Base-by-base conservation (phyloP, 2,329 filamentous ascomycete species). In the Botryotinia calthae region DNA sequence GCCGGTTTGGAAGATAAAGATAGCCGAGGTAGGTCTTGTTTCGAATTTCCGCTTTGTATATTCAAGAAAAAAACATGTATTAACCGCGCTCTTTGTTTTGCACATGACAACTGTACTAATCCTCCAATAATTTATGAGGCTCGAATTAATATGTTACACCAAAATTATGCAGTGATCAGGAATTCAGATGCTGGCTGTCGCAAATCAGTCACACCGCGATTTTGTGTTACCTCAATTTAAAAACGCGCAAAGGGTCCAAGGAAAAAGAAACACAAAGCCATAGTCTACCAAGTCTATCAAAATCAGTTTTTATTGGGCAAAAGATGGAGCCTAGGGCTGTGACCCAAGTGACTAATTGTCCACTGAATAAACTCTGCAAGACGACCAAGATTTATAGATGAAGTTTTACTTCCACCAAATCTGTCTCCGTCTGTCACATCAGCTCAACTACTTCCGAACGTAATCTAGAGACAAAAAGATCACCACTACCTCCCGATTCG, bases 41-140 rank as follows among this genome's bases (percentile, higher is more conserved):
- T 62, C 58, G 2, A 16, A 12, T 25, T 22, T 25, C 48, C 7
- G 25, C 48, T 2, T 6, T 54, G 14, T 14, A 16, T 6, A n/a
- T n/a, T n/a, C 0, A 16, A 54, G 25, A n/a, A n/a, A 6, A 6
- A 6, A 12, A 54, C 12, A 16, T 16, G 25, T 2, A 7, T n/a
- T 16, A n/a, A n/a, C 6, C 7, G 12, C 25, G 5, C 5, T n/a
- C n/a, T 16, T n/a, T 51, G 1, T 0, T 51, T n/a, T 7, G 25
- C 25, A n/a, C 48, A 51, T 22, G 22, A 10, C 10, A 54, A 54
- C n/a, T 16, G 14, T 2, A 54, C 6, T 8, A 54, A 28, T 18
- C n/a, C n/a, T 28, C 6, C 12, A n/a, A 14, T n/a, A 25, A n/a
- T n/a, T 54, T 16, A n/a, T 54, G 48, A n/a, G n/a, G 51, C n/a